Base-by-base conservation (phyloP, 805 yeast species). In the Maudiozyma bulderi region DNA sequence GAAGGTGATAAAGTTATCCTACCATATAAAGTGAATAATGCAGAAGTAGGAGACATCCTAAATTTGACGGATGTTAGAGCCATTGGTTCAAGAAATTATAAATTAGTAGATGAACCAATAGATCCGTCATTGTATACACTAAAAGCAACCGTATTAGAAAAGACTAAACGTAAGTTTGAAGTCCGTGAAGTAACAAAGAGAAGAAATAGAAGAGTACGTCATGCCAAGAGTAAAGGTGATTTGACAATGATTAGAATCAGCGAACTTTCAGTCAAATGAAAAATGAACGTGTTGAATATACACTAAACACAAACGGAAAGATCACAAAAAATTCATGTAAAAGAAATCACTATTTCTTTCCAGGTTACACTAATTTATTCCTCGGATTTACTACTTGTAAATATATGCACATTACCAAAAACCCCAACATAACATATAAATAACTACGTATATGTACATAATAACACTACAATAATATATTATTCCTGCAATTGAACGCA, bases 21-120 rank as follows among this genome's bases (percentile, higher is more conserved):
- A 39, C 96, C 97, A 3, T 90, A 78, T 67, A 77, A 80, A 54
- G 62, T 93, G 72, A 83, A 81, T 58, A 77, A 80, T 47, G 93
- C 84, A 9, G 74, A 81, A 47, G 82, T 91, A 4, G 99, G 99
- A 15, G 96, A 90, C 65, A 73, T 73, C n/a, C 71, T 93, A 46
- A 69, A 74, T 44, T 75, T 93, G 62, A 80, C 78, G 53, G 82
- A 88, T 57, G 89, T 91, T 35, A 77, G 83, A 13, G 81, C 88
- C 9, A 67, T 93, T 31, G 99, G 99, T 2, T 82, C 95, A 8
- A 81, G 95, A 45, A 84, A 87, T 62, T 85, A 77, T 70, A 88
- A 89, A 10, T 75, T 77, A 50, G 73, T 77, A 47, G 81, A 78
- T 44, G 68, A 72, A 45, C 75, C 80, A 20, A 70, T 84, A 45